Base-by-base conservation (phyloP, 495 filamentous ascomycete genomes). In the Bacidia rubella region DNA sequence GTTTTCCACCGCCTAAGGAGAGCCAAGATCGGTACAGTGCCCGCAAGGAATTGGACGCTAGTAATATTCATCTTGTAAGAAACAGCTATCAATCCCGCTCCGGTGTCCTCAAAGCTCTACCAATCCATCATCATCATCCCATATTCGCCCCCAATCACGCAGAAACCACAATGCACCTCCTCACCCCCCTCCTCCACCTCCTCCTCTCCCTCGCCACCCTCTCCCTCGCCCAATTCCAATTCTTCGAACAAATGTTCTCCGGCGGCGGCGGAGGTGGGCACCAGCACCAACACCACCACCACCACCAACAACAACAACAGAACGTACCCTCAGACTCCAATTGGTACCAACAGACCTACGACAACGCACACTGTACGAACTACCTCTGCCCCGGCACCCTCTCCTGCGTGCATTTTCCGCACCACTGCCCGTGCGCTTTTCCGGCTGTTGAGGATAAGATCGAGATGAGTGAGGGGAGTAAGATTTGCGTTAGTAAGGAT, bases 341-440 rank as follows among this genome's bases (percentile, higher is more conserved):
- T 11, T 80, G 81, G 64, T 95, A 94, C 67, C 85, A 81, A 60
- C 66, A 75, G 40, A 76, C 80, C 47, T 92, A 89, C 69, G 73
- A 79, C 40, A 66, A 62, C 47, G 79, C 83, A 9, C 80, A 77
- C 63, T 96, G 89, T 71, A 76, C 82, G 54, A 86, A 88, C 60
- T 96, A 94, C 63, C 79, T 95, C n/a, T 95, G 89, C 62, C 89
- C 89, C 0, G 83, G 79, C 48, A 95, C 87, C 2, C 77, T 95
- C 22, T 82, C 87, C 4, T 96, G 89, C 70, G 89, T 96, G 1
- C 80, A 86, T 63, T 87, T 93, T 73, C 88, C 89, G 7, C 88
- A 94, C 66, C 89, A 96, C 68, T 96, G 89, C 64, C 89, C 89
- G 5, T 96, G 89, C 66, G 72, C 87, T 2, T 89, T 85, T 70